These are phyloP conservation scores for Pythium guiyangense DNA, from an alignment of 352 stramenopile genomes.

Conservation along the genomic window DNA sequence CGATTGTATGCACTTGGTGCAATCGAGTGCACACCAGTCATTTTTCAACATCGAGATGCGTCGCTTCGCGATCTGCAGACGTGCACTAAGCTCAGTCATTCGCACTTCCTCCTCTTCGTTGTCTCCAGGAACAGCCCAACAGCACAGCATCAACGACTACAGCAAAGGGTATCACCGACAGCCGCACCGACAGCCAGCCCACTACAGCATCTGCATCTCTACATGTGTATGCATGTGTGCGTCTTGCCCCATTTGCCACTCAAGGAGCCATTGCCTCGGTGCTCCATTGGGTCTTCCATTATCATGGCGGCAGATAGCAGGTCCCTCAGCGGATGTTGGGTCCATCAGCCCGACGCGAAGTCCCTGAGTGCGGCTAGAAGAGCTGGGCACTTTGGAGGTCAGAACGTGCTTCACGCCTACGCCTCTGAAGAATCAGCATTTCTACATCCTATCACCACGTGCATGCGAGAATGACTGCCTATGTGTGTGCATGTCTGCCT, in stretches of 20 bases:
- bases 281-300: slow-evolving; percentile 67
- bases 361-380: slow-evolving; percentile 59
- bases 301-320: slow-evolving; percentile 53
- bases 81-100: too few species aligned
- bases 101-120: neutral
- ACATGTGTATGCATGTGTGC: neutral
- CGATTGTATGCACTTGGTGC: too few species aligned
- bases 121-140: neutral
- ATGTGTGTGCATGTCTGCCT: slow-evolving; percentile 10
- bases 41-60: too few species aligned
- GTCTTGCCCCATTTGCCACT: slow-evolving; percentile 58
- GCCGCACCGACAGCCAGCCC: neutral
- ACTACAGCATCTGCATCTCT: neutral
- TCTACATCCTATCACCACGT: slow-evolving; percentile 33
- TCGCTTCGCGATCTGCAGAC: too few species aligned
- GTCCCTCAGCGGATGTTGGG: slow-evolving; percentile 66
- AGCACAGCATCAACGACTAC: neutral
- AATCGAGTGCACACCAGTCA: too few species aligned
- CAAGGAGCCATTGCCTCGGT: slow-evolving; percentile 41
- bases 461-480: neutral
- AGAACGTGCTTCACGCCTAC: slow-evolving; percentile 54
- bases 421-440: slow-evolving; percentile 78
- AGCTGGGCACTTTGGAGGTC: slow-evolving; percentile 71
- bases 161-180: neutral
- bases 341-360: slow-evolving; percentile 76